Evolutionary conservation across 2,329 filamentous ascomycete species (phyloP), one percentile per base, ranked within the genome.

Genomic region (Stenocarpella maydis): DNA sequence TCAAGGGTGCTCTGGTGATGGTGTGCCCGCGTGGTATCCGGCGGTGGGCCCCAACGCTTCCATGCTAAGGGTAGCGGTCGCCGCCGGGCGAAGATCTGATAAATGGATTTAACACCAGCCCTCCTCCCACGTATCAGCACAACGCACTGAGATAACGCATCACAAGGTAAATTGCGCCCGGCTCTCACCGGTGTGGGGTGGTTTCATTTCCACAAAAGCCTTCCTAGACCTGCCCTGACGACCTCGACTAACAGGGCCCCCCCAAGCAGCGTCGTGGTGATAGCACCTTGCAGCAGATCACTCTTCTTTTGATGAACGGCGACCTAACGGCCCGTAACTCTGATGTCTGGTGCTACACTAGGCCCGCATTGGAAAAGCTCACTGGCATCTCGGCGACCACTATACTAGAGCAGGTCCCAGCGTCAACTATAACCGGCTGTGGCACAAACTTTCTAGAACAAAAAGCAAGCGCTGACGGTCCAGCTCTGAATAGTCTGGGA

Each of bases 131-230:
- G 31, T 49, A 49, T 58, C 65, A 58, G 15, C 47, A 65, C 47
- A n/a, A 41, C 17, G 37, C 19, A 39, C 26, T 67, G 28, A 43
- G 69, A 70, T 70, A 70, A 69, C 60, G 61, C 47, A 60, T 41
- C 41, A 34, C 39, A 50, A 65, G 60, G 64, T 69, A 68, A 55
- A 69, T 69, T 71, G 52, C 60, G 34, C 50, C 43, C 60, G 65
- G 43, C 50, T 49, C 61, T 71, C 69, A 71, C 69, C 69, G 67
- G 69, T 71, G 69, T 69, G 69, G 69, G 41, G 64, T 43, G 34
- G 69, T 71, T 71, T 69, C 67, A 69, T 69, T 71, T 50, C 45
- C 54, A 65, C 60, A n/a, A 49, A 58, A 34, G 41, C 45, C 45
- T 49, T n/a, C 39, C 26, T 9, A 58, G 54, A 37, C 52, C 31